Conservation (phyloP, 768 basidiomycete genomes). For the Xerocomellus dryophilus region DNA sequence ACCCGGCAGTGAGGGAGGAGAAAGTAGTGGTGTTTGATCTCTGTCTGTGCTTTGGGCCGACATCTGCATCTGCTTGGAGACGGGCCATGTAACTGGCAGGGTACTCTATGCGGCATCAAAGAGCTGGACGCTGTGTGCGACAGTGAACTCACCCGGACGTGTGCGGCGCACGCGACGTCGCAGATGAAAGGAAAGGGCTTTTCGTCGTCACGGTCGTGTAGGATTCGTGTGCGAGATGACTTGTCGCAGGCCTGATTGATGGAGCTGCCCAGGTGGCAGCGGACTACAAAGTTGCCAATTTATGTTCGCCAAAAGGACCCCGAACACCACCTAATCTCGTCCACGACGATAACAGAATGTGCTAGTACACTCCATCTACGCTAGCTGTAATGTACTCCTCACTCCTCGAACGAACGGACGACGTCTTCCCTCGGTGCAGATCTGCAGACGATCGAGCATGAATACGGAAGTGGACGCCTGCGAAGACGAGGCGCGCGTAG, state of each 20-base stretch:
- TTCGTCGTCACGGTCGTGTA: constrained; percentile 19
- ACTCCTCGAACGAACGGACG: constrained; percentile 14
- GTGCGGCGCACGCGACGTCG: constrained; percentile 11
- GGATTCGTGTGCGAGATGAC: constrained; percentile 6
- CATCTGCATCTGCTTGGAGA: constrained; percentile 32
- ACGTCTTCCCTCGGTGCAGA: constrained; percentile 24
- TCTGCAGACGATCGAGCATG: constrained; percentile 30
- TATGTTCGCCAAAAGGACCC: constrained; percentile 18
- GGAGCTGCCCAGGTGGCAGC: not conserved
- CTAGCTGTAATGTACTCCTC: constrained; percentile 1
- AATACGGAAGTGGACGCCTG: constrained; percentile 31
- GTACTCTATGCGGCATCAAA: constrained; percentile 12
- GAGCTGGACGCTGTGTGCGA: not conserved
- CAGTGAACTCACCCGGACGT: constrained; percentile 14
- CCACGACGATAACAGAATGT: not conserved
- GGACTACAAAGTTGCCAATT: constrained; percentile 3
- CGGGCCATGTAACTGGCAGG: constrained; percentile 28
- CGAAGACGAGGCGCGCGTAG: constrained; percentile 11
- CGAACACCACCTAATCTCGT: constrained; percentile 19
- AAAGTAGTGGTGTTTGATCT: constrained; percentile 45
- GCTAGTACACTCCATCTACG: not conserved
- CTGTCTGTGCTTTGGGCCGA: constrained; percentile 32
- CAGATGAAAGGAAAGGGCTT: not conserved
- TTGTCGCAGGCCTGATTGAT: not conserved
- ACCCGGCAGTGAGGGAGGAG: constrained; percentile 34